Base-by-base conservation (phyloP, 148 eudicot genomes). In the Fagopyrum homotropicum region DNA sequence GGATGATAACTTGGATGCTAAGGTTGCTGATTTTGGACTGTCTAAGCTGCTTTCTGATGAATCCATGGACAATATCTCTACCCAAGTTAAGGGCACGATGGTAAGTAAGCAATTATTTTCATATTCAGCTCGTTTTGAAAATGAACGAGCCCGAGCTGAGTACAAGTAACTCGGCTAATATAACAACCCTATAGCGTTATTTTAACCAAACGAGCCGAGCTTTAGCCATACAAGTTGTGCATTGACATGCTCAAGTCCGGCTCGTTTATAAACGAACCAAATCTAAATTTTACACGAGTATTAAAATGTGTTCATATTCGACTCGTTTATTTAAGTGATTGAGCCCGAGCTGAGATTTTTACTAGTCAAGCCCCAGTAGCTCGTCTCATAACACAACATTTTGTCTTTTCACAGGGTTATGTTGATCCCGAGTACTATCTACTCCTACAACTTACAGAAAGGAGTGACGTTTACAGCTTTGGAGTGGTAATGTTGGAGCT, bases 31-130 rank as follows among this genome's bases (percentile, higher is more conserved):
- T 79, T 95, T 95, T 72, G 98, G 98, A 57, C 76, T 95, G 81
- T 95, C 93, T 60, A 95, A 95, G 86, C 81, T 89, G 72, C 89
- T 92, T 19, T 84, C 92, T 6, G 97, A 95, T 72, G 73, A 76
- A 44, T 72, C 75, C 7, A 93, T 86, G 72, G 92, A 85, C 56
- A 93, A 95, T 73, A 86, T 95, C 47, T 92, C 98, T n/a, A 95
- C 98, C 78, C 97, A 92, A 82, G 97, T 95, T 51, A 95, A 95
- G 81, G 98, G 98, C 78, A 95, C 98, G 8, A 68, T 95, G 89
- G 98, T 91, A 75, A 77, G 86, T 57, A 7, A 26, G 17, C 26
- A 50, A 14, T 50, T 50, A 10, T 2, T 35, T 35, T 35, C 40
- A 35, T 22, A 22, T 22, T 22, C 26, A 22, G 26, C 26, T 22